These are phyloP conservation scores for Irpex sp. DNA, from an alignment of 1,284 basidiomycete species.

Conservation along the genomic window DNA sequence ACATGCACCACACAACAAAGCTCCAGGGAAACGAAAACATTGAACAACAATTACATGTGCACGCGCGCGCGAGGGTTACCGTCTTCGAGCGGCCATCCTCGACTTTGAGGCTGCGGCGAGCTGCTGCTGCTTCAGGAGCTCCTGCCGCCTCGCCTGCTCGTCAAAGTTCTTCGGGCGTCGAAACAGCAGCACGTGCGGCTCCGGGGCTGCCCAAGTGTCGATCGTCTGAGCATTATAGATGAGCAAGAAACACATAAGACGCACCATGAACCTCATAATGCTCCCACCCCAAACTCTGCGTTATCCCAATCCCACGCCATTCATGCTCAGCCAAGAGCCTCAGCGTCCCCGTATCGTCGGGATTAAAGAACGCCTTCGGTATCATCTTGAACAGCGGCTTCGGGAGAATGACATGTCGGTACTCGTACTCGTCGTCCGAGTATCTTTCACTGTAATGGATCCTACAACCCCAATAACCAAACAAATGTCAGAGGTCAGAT, in stretches of 20 bases:
- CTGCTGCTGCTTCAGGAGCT: conserved; percentile 10
- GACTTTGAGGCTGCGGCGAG: conserved; percentile 14
- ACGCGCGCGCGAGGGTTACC: conserved; percentile 5
- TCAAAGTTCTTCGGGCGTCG: conserved; percentile 64
- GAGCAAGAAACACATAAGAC: too few species aligned
- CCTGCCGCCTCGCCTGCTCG: conserved; percentile 21
- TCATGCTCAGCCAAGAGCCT: conserved; percentile 82
- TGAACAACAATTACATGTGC: background rate
- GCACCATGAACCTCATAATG: conserved; percentile 95
- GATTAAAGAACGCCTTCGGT: conserved; percentile 76
- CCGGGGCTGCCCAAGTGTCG: too few species aligned
- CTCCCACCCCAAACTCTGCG: conserved; percentile 94
- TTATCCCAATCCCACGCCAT: conserved; percentile 95
- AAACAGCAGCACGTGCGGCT: conserved; percentile 82
- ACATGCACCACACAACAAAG: background rate
- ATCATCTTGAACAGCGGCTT: conserved; percentile 85
- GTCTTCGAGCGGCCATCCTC: conserved; percentile 23
- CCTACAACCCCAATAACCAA: conserved; percentile 30
- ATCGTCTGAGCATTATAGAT: too few species aligned
- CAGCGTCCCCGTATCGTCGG: conserved; percentile 74
- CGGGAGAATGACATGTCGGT: conserved; percentile 89
- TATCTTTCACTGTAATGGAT: conserved; percentile 84
- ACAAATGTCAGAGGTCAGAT: conserved; percentile 11
- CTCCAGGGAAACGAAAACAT: background rate
- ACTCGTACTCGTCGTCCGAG: conserved; percentile 78